Evolutionary conservation across 164 flowering plant genomes (phyloP).

Genomic region (Magnolia kwangsiensis): DNA sequence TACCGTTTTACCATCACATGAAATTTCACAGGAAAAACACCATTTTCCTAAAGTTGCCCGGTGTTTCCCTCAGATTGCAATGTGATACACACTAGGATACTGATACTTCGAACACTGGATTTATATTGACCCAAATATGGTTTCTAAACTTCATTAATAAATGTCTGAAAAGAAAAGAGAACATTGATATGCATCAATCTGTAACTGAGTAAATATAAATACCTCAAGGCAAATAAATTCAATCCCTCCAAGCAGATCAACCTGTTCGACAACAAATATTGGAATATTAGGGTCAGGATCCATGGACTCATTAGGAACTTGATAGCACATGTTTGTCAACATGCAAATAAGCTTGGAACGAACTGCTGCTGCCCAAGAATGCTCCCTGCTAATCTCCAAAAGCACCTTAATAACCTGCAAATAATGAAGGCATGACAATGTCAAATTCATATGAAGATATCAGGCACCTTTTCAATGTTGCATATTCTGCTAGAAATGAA

Average conservation of each 20-base stretch:
- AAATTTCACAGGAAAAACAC: no score
- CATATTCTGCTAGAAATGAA: no score
- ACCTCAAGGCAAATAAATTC: conserved; percentile 91
- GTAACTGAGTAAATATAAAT: conserved; percentile 9
- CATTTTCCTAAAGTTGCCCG: no score
- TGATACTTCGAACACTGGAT: no score
- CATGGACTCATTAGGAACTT: conserved; percentile 42
- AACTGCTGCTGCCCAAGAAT: conserved; percentile 94
- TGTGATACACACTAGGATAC: no score
- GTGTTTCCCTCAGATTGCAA: no score
- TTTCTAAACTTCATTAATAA: no score
- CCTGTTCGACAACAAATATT: conserved; percentile 58
- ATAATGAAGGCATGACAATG: background rate
- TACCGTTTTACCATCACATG: no score
- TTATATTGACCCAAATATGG: no score
- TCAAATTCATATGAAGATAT: background rate
- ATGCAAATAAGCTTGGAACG: conserved; percentile 86
- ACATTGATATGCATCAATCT: background rate
- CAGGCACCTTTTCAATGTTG: conserved; percentile 5
- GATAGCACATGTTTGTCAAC: conserved; percentile 86
- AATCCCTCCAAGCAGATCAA: conserved; percentile 89
- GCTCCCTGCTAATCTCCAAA: conserved; percentile 61
- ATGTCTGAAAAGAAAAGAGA: no score
- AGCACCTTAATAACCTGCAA: conserved; percentile 78
- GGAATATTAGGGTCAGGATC: conserved; percentile 33